Evolutionary conservation across 2,329 filamentous ascomycete species (phyloP), one percentile per base, ranked within the genome.

Genomic region (Dactylellina sp.): DNA sequence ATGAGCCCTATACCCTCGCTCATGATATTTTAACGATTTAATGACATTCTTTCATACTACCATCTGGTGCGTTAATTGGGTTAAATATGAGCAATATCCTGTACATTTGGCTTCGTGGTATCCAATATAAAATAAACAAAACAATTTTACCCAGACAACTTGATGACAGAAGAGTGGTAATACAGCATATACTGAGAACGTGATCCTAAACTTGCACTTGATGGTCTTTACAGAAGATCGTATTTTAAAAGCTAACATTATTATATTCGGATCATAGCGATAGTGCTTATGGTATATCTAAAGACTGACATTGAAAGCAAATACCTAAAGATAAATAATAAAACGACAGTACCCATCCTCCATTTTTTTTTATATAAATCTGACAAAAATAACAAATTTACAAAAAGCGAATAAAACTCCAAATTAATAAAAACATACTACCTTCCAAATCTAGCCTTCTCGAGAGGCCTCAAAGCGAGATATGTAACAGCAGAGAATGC

Each of bases 401-500:
- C n/a, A 50, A 42, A 49, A 55, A 55, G 35, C 16, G 57, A 57
- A 59, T 11, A 22, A 60, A 56, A 63, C 42, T 57, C 57, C 56
- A 32, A 39, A 57, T 16, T 47, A 52, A 35, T 7, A 50, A 42
- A 40, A 50, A 47, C 11, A 20, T 35, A 37, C 53, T 81, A 84
- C 70, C 83, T 78, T 59, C 81, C 80, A 71, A 83, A 82, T 46
- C 79, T 77, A 78, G 79, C 84, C 76, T 84, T 71, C 80, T 87
- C 86, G 37, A 85, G 76, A 16, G 81, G 80, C 71, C 87, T 82
- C 75, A 89, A 77, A 1, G 82, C 77, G 50, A 83, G 77, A 80
- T 89, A 91, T 0, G 81, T 81, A 0, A 84, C 76, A 5, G 84
- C 81, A 0, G 86, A 80, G 77, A 91, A 89, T 0, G 82, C 84